Conservation (phyloP, 768 basidiomycete species). For the Boletus fagicola region DNA sequence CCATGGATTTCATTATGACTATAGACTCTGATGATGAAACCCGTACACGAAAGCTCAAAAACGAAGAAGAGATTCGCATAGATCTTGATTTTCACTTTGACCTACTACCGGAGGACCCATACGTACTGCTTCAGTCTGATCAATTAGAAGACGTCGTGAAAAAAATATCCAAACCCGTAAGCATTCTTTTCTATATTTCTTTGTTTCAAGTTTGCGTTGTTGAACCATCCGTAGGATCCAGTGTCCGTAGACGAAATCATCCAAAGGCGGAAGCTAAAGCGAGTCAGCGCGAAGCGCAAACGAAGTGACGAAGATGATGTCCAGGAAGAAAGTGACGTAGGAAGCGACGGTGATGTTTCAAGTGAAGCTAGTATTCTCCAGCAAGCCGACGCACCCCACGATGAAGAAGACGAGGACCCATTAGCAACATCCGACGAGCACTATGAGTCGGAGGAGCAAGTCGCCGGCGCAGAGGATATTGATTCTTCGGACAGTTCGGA, state of each 20-base stretch:
- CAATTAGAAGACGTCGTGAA: slow-evolving; percentile 57
- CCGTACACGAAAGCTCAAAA: slow-evolving; percentile 20
- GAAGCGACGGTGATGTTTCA: slow-evolving; percentile 12
- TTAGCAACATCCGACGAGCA: slow-evolving; percentile 34
- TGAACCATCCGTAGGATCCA: slow-evolving; percentile 48
- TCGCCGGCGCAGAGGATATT: slow-evolving; percentile 35
- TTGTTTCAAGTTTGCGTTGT: not conserved
- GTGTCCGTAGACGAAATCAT: slow-evolving; percentile 94
- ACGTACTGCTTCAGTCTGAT: slow-evolving; percentile 44
- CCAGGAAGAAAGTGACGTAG: slow-evolving; percentile 39
- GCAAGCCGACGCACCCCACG: slow-evolving; percentile 31
- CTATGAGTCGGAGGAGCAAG: slow-evolving; percentile 29
- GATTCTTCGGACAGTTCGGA: slow-evolving; percentile 62
- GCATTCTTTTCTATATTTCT: slow-evolving; percentile 23
- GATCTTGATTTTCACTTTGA: slow-evolving; percentile 87
- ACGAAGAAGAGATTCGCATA: slow-evolving; percentile 55
- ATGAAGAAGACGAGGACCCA: slow-evolving; percentile 34
- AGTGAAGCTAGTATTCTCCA: slow-evolving; percentile 10
- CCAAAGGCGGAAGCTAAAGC: slow-evolving; percentile 55
- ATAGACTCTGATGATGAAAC: slow-evolving; percentile 79
- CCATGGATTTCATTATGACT: slow-evolving; percentile 74
- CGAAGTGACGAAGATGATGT: slow-evolving; percentile 36
- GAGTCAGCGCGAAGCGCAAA: slow-evolving; percentile 59
- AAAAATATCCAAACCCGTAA: slow-evolving; percentile 60
- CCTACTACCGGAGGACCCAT: slow-evolving; percentile 65